Conservation (phyloP, 148 eudicot genomes). For the Nyssa sinensis region DNA sequence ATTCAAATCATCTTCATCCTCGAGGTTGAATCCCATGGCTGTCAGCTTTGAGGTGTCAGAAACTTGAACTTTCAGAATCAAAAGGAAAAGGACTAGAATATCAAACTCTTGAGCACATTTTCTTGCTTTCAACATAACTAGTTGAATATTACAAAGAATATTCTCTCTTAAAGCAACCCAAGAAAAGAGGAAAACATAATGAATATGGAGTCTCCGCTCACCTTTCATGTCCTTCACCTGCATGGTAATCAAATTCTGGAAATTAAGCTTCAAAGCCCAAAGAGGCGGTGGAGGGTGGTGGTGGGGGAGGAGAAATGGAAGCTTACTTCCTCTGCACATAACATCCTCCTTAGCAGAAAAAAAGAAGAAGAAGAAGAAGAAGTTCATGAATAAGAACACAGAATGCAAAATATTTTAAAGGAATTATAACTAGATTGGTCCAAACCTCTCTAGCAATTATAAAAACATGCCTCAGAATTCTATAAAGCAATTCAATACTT, state of each 20-base stretch:
- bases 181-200: too few species aligned
- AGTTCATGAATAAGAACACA: background rate
- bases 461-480: background rate
- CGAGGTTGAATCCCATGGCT: too few species aligned
- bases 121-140: too few species aligned
- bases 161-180: too few species aligned
- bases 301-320: background rate
- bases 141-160: too few species aligned
- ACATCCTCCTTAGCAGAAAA: background rate
- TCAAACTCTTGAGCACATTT: too few species aligned
- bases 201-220: background rate
- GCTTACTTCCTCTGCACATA: background rate
- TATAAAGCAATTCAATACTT: background rate
- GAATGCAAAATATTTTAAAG: conserved; percentile 7
- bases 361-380: background rate
- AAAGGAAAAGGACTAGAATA: too few species aligned
- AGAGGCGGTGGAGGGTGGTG: too few species aligned
- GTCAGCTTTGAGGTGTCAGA: too few species aligned
- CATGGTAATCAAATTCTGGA: background rate
- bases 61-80: too few species aligned
- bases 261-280: background rate
- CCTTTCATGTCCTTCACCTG: background rate
- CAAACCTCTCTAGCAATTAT: background rate
- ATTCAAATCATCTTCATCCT: too few species aligned
- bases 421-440: background rate